These are phyloP conservation scores for Trifolium subterraneum DNA, from an alignment of 306 rosid genomes.

Conservation along the genomic window DNA sequence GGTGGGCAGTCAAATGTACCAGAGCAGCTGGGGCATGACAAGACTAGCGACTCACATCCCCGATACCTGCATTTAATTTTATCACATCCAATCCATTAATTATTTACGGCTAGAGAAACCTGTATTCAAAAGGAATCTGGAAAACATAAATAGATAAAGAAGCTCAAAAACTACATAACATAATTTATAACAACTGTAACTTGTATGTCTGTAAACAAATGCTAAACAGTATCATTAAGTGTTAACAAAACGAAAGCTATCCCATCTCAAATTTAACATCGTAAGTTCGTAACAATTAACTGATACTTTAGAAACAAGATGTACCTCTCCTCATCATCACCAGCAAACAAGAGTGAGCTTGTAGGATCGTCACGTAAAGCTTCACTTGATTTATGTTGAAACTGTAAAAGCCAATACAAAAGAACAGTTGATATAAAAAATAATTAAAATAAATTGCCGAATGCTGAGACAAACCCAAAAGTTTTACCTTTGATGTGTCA, in stretches of 20 bases:
- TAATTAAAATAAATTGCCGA: constrained; percentile 16
- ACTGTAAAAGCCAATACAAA: constrained; percentile 55
- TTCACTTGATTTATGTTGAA: constrained; percentile 74
- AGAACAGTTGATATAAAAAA: constrained; percentile 28
- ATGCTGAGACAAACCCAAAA: constrained; percentile 36
- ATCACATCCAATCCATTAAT: constrained; percentile 37
- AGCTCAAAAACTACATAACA: constrained; percentile 17
- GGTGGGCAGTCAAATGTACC: constrained; percentile 71
- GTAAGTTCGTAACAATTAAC: constrained; percentile 25
- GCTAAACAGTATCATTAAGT: not conserved
- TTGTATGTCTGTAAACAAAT: constrained; percentile 22
- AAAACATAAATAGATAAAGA: constrained; percentile 21
- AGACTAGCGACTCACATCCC: constrained; percentile 74
- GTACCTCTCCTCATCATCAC: constrained; percentile 87
- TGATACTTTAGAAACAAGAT: constrained; percentile 35
- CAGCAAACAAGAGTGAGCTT: constrained; percentile 58
- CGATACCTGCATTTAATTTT: constrained; percentile 66
- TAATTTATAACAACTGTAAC: not conserved
- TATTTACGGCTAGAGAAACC: constrained; percentile 22
- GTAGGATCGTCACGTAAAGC: constrained; percentile 60
- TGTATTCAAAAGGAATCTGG: constrained; percentile 11
- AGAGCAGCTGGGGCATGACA: constrained; percentile 91
- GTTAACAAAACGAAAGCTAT: not conserved
- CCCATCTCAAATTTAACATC: constrained; percentile 27
- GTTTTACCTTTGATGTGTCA: constrained; percentile 81